These are phyloP conservation scores for Boletellus ananiceps DNA, from an alignment of 768 basidiomycete genomes.

Conservation along the genomic window DNA sequence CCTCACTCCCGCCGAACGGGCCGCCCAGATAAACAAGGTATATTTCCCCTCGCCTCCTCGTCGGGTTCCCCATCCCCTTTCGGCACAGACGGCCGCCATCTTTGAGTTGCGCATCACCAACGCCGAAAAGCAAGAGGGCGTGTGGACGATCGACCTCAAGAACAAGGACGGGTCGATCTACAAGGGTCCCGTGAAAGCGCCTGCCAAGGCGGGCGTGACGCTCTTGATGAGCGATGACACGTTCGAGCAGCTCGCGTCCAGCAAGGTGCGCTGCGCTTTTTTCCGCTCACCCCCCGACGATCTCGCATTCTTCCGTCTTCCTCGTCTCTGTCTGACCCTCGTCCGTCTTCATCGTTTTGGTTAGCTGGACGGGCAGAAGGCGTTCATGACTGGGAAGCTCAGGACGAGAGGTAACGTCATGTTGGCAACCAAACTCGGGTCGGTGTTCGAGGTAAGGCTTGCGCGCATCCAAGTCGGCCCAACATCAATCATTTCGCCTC, in stretches of 20 bases:
- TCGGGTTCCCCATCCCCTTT: neutral
- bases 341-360: neutral
- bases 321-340: no score
- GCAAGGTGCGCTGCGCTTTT: constrained; percentile 48
- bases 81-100: constrained; percentile 71
- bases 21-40: constrained; percentile 73
- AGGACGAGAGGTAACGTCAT: constrained; percentile 92
- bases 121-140: constrained; percentile 59
- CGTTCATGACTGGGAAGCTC: constrained; percentile 92
- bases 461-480: neutral
- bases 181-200: constrained; percentile 49
- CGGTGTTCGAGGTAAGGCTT: constrained; percentile 64
- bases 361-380: constrained; percentile 86
- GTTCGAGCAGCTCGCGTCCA: constrained; percentile 63
- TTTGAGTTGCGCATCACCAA: constrained; percentile 84
- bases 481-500: neutral
- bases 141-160: constrained; percentile 95
- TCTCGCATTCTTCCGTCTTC: neutral
- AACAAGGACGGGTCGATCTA: constrained; percentile 63
- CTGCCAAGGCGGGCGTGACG: constrained; percentile 76
- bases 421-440: constrained; percentile 88
- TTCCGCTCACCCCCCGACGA: neutral
- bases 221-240: constrained; percentile 76
- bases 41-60: neutral
- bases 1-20: constrained; percentile 58